Base-by-base conservation (phyloP, 257 asterid species). In the Penstemon davidsonii region DNA sequence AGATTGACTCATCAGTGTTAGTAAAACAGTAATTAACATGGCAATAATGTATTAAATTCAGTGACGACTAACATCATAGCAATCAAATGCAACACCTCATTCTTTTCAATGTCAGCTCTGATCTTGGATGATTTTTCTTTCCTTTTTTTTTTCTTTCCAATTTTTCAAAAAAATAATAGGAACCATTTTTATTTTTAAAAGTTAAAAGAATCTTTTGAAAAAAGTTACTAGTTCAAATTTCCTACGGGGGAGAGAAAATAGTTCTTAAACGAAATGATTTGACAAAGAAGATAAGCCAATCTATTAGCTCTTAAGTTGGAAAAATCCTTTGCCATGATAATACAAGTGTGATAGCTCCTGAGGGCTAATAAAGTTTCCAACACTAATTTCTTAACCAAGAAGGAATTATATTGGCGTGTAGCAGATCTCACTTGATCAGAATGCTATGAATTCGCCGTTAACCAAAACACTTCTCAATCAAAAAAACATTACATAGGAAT, bases 361-460 rank as follows among this genome's bases (percentile, higher is more conserved):
- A 8, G 33, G 46, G 18, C 12, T 44, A 42, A 18, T 41, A 46
- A 42, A 60, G 43, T 33, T 38, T 56, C 36, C 40, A 36, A 4
- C 39, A 25, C 10, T 18, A 4, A 58, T 55, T 52, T 60, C 25
- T 46, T 55, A 52, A 4, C 12, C 40, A 46, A 38, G 41, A 59
- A 69, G 49, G 33, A 25, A 64, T 33, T n/a, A 41, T 18, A 45
- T 53, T 52, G 39, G 47, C 3, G 15, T 7, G 11, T 54, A 7
- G 52, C 10, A 15, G 9, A 40, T 55, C 25, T 13, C 13, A 45
- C 54, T 69, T 46, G 40, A 55, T 18, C 50, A 41, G 51, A 65
- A 67, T 49, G 72, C 43, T 19, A 67, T 7, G 15, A 50, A 57
- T 61, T 55, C 62, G 57, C 55, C 51, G 33, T 42, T 11, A 33